Conservation (phyloP, 2,329 filamentous ascomycete genomes). For the Tolypocladium nubicola region DNA sequence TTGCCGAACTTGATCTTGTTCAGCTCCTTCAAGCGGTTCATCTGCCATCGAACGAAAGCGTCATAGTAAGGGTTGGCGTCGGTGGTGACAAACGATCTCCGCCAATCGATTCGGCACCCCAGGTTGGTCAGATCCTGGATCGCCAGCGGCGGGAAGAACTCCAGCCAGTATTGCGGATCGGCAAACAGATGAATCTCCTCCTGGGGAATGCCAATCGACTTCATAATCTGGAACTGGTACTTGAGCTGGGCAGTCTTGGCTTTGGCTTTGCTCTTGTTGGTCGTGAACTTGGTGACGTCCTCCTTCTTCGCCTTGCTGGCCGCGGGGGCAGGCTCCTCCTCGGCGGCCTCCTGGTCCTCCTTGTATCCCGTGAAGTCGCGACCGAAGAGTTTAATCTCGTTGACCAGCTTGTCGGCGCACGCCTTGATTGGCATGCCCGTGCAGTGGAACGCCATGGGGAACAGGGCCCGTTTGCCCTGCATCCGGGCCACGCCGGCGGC, state of each 20-base stretch:
- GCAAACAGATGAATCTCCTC: conserved; percentile 91
- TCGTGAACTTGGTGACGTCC: conserved; percentile 83
- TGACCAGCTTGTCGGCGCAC: conserved; percentile 85
- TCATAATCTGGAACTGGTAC: conserved; percentile 94
- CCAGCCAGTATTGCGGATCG: conserved; percentile 83
- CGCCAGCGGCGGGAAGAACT: conserved; percentile 60
- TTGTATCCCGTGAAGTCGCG: conserved; percentile 72
- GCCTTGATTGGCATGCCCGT: conserved; percentile 98
- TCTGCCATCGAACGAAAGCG: conserved; percentile 92
- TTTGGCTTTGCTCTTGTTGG: conserved; percentile 85
- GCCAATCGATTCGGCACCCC: conserved; percentile 85
- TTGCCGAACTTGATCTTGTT: conserved; percentile 91
- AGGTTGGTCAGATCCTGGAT: conserved; percentile 72
- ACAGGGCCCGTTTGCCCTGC: conserved; percentile 79
- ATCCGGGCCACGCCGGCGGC: conserved; percentile 77
- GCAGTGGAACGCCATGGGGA: conserved; percentile 84
- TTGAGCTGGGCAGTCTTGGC: conserved; percentile 88
- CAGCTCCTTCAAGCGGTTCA: conserved; percentile 81
- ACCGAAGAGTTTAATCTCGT: conserved; percentile 84
- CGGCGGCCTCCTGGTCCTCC: conserved; percentile 37
- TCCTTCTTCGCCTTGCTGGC: conserved; percentile 60
- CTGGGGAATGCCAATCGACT: conserved; percentile 75
- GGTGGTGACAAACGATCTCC: conserved; percentile 85
- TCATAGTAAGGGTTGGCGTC: conserved; percentile 97
- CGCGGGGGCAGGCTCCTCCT: conserved; percentile 37